These are phyloP conservation scores for Kodamaea sp. DNA, from an alignment of 1,139 yeast species.

Conservation along the genomic window DNA sequence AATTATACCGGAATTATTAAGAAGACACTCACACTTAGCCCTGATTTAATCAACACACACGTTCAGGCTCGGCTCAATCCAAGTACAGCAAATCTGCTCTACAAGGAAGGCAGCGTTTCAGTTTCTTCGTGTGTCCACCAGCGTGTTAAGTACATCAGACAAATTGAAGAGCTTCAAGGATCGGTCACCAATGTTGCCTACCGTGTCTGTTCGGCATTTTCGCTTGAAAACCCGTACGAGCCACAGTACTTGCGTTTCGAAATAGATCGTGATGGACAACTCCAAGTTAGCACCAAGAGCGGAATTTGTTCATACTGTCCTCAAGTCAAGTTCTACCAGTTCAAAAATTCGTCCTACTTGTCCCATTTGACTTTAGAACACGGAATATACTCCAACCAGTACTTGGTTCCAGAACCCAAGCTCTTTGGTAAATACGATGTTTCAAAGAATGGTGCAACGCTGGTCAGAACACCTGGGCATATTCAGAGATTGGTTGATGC, in stretches of 20 bases:
- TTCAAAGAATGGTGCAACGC: conserved; percentile 4
- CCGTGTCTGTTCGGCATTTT: conserved; percentile 20
- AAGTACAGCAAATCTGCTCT: too few species aligned
- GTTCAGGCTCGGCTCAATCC: too few species aligned
- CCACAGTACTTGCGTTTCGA: conserved; percentile 31
- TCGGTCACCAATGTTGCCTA: conserved; percentile 19
- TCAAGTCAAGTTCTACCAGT: conserved; percentile 30
- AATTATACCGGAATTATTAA: conserved; percentile 11
- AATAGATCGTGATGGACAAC: conserved; percentile 17
- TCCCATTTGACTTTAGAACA: conserved; percentile 38
- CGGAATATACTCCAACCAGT: conserved; percentile 36
- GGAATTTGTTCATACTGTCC: conserved; percentile 38
- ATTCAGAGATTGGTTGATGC: too few species aligned
- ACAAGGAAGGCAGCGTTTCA: too few species aligned
- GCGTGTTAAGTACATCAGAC: conserved; percentile 10
- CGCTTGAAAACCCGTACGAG: conserved; percentile 25
- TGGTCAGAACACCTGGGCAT: too few species aligned
- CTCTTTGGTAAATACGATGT: conserved; percentile 17
- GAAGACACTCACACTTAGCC: conserved; percentile 1
- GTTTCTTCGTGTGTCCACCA: conserved; percentile 8
- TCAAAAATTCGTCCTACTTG: conserved; percentile 35
- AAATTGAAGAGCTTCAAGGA: conserved; percentile 10
- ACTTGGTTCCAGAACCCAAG: conserved; percentile 24
- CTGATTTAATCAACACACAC: conserved; percentile 7
- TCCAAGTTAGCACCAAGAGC: conserved; percentile 25